Evolutionary conservation across 768 basidiomycete genomes (phyloP).

Genomic region (Daedaleopsis nitida): DNA sequence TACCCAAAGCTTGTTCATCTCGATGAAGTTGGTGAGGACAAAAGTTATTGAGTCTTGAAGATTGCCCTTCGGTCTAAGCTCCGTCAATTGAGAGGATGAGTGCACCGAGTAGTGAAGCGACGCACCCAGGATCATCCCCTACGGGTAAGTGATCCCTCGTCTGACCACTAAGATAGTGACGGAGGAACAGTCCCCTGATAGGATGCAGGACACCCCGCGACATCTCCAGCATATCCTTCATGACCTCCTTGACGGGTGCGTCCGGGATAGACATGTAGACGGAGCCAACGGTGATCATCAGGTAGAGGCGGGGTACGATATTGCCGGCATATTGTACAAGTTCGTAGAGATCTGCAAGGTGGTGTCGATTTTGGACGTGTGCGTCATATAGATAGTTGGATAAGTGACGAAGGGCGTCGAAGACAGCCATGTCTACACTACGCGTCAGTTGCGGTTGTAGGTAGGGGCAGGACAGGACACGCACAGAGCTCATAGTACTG

Average conservation of each 20-base stretch:
- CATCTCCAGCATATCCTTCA: constrained; percentile 99
- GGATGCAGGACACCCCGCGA: constrained; percentile 95
- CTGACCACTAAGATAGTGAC: constrained; percentile 96
- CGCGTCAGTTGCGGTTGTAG: not conserved
- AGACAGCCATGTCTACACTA: constrained; percentile 92
- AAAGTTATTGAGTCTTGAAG: constrained; percentile 95
- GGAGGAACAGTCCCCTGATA: constrained; percentile 92
- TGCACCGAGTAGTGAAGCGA: constrained; percentile 6
- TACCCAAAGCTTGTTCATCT: constrained; percentile 99
- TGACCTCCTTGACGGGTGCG: constrained; percentile 97
- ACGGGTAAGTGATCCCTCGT: constrained; percentile 94
- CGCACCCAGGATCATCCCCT: constrained; percentile 81
- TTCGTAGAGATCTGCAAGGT: constrained; percentile 97
- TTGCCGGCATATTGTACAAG: constrained; percentile 99
- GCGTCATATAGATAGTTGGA: constrained; percentile 97
- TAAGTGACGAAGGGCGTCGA: constrained; percentile 93
- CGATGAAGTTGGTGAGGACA: constrained; percentile 97
- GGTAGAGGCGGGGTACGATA: constrained; percentile 90
- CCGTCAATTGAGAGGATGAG: not conserved
- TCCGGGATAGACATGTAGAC: constrained; percentile 99
- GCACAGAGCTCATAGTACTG: constrained; percentile 98
- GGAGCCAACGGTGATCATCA: constrained; percentile 99
- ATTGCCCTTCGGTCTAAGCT: constrained; percentile 77
- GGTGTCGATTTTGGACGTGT: constrained; percentile 88
- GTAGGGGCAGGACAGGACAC: constrained; percentile 6